Conservation (phyloP, 768 basidiomycete species). For the Russula brevipes region DNA sequence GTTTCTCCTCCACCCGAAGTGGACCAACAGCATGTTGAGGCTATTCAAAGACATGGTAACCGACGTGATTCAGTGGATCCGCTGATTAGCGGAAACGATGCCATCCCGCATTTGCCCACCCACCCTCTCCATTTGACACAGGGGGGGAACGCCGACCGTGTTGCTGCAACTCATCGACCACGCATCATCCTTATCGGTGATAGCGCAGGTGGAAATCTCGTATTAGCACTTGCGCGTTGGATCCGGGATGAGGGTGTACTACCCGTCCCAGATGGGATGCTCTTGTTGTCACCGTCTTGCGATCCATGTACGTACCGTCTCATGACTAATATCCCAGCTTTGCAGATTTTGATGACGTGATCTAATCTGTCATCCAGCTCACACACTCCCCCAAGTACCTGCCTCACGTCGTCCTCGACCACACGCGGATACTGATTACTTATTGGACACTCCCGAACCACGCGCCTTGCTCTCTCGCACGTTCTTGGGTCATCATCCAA, state of each 20-base stretch:
- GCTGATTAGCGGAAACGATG: conserved; percentile 20
- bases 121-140: neutral
- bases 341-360: conserved; percentile 1
- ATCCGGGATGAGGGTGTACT: conserved; percentile 46
- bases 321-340: conserved; percentile 23
- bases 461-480: conserved; percentile 48
- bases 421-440: conserved; percentile 45
- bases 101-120: neutral
- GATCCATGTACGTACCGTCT: conserved; percentile 31
- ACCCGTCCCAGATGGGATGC: conserved; percentile 42
- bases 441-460: conserved; percentile 50
- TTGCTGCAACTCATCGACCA: conserved; percentile 19
- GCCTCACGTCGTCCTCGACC: conserved; percentile 48
- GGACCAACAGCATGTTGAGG: neutral
- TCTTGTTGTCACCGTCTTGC: conserved; percentile 43
- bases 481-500: conserved; percentile 43
- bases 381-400: conserved; percentile 44
- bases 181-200: conserved; percentile 50
- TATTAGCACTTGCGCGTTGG: conserved; percentile 48
- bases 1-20: neutral
- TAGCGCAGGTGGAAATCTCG: conserved; percentile 51
- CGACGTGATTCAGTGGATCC: conserved; percentile 8
- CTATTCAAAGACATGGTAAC: neutral
- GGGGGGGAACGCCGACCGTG: conserved; percentile 3
- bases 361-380: conserved; percentile 30